These are phyloP conservation scores for Solanum aculeatissimum DNA, from an alignment of 305 asterid genomes.

Conservation along the genomic window DNA sequence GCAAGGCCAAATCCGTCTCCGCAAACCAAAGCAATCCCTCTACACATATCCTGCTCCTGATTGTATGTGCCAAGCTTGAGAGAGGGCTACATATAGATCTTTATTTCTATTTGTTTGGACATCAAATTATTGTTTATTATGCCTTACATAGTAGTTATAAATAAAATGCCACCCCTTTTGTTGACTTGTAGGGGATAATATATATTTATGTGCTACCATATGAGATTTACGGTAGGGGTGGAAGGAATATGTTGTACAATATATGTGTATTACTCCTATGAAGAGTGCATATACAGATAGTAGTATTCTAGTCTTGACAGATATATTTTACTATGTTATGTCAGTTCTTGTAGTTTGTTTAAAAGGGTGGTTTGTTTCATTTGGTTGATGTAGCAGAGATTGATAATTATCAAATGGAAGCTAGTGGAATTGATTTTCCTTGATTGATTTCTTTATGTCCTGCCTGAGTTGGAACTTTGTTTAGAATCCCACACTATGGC, in stretches of 20 bases:
- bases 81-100: background rate
- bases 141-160: background rate
- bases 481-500: background rate
- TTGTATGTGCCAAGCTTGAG: constrained; percentile 67
- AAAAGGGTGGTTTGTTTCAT: background rate
- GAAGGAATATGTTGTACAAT: constrained; percentile 1
- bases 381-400: background rate
- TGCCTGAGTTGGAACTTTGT: background rate
- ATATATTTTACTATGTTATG: background rate
- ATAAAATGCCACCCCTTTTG: constrained; percentile 5
- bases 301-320: background rate
- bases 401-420: background rate
- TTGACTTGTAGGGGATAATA: background rate
- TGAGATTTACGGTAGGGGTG: background rate
- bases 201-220: background rate
- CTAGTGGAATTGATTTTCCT: background rate
- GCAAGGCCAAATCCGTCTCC: constrained; percentile 59
- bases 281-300: background rate
- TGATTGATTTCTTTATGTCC: background rate
- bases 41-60: constrained; percentile 95
- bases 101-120: background rate
- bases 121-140: constrained; percentile 1
- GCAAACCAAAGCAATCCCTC: constrained; percentile 64
- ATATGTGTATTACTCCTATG: background rate
- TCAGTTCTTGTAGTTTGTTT: background rate